Evolutionary conservation across 2,329 filamentous ascomycete genomes (phyloP), one percentile per base, ranked within the genome.

Genomic region (Aspergillus sp.): DNA sequence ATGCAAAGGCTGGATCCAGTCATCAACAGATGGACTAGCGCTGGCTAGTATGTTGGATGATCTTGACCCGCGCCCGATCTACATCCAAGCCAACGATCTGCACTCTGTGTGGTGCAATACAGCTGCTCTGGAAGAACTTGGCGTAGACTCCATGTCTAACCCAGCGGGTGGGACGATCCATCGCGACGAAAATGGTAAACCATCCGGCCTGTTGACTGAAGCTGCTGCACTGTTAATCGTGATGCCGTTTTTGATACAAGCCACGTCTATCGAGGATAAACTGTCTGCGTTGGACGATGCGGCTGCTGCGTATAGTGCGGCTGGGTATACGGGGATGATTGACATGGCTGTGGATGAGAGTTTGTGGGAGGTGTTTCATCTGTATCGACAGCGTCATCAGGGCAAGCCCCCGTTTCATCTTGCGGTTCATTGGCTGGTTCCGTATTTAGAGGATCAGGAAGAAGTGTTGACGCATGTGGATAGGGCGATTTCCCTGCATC

Each of bases 331-430:
- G 0, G 72, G 72, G 2, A 58, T 74, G 31, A 64, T 76, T 6
- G 74, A 76, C 37, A 76, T 76, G 74, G 74, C 72, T 13, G 76
- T 75, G 71, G 72, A 76, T 42, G 72, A 76, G 30, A 62, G 64
- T 19, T 63, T 64, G 1, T 77, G 73, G 73, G 67, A 67, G 35
- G 63, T 71, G 0, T 52, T 76, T 19, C 57, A 69, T 4, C 55
- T 64, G 5, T 59, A 74, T 19, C 64, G 61, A n/a, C 2, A 19
- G 4, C 19, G 19, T 19, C 51, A 56, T n/a, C 53, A 63, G 1
- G 64, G 65, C 2, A 38, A 49, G 2, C 49, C 74, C 4, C 67
- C 69, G 0, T 59, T 76, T 28, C 66, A 72, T 6, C 59, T 77
- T 10, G 72, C 70, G 6, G 71, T 66, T 9, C 69, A 76, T 49